Base-by-base conservation (phyloP, 202 grass and related monocot species). In the Schoenoplectus tabernaemontani region DNA sequence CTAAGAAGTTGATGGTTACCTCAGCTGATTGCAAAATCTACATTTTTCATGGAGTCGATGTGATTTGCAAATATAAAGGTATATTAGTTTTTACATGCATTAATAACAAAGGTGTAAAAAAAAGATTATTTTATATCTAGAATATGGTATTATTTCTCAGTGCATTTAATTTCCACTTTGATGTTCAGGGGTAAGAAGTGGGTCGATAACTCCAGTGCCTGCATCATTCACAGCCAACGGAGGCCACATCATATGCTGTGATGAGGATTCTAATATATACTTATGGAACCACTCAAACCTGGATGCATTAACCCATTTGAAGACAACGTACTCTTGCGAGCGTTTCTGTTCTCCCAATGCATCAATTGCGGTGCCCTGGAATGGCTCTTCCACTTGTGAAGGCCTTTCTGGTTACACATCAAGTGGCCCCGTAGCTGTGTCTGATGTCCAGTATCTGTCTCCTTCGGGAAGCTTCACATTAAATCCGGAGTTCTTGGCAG, bases 11-110 rank as follows among this genome's bases (percentile, higher is more conserved):
- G 64, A 88, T 99, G 96, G 87, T 99, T 66, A 96, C 90, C 76
- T 99, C 87, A 82, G 92, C 96, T 0, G 92, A 96, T 78, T 96
- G 92, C 0, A 90, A 93, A 85, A 87, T 99, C 82, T 87, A 82
- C 86, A 93, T 99, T 72, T 68, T 99, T 64, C 83, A 99, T 42
- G 92, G 92, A 38, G 82, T 59, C 28, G 83, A 78, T 54, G 85
- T 99, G 86, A 89, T 86, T 86, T 84, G 87, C 81, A 91, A 96
- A 81, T 99, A 88, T 72, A 99, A 91, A 83, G 96, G 96, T 96
- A 91, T 19, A 59, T 56, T 87, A 82, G 48, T 64, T 79, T 22
- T 22, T 78, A 4, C 3, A 73, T 22, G 4, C 0, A 4, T 82
- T 46, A 66, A 44, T 11, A 56, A 54, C 11, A 32, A 51, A 59